Conservation (phyloP, 2,329 filamentous ascomycete genomes). For the Ophiosphaerella korrae region DNA sequence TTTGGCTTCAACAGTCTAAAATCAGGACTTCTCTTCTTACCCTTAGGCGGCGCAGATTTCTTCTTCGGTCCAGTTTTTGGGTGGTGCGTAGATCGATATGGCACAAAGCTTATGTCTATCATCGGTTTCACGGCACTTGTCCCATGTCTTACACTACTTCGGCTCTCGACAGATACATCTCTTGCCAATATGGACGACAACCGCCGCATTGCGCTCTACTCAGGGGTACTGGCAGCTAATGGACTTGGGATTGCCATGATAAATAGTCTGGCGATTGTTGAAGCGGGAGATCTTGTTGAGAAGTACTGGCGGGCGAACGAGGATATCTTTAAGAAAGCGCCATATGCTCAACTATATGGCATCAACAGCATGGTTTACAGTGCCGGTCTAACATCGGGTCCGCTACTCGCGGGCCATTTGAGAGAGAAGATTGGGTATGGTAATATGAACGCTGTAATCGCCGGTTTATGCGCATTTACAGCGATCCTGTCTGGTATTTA, state of each 20-base stretch:
- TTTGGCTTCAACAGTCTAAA: slow-evolving; percentile 53
- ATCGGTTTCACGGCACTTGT: slow-evolving; percentile 51
- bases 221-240: slow-evolving; percentile 52
- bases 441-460: slow-evolving; percentile 62
- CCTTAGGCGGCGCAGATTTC: slow-evolving; percentile 52
- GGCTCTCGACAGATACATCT: slow-evolving; percentile 40
- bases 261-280: slow-evolving; percentile 61
- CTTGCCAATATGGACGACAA: slow-evolving; percentile 18
- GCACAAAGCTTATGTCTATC: slow-evolving; percentile 51
- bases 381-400: slow-evolving; percentile 64
- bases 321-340: slow-evolving; percentile 61
- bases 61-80: slow-evolving; percentile 55
- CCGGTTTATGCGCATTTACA: slow-evolving; percentile 52
- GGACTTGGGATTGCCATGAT: slow-evolving; percentile 61
- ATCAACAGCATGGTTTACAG: slow-evolving; percentile 68
- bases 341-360: slow-evolving; percentile 69
- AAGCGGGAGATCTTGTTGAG: slow-evolving; percentile 61
- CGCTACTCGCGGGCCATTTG: slow-evolving; percentile 60
- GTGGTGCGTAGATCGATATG: slow-evolving; percentile 54
- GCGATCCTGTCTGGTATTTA: slow-evolving; percentile 52
- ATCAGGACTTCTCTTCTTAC: slow-evolving; percentile 54
- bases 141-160: slow-evolving; percentile 50
- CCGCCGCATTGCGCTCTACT: slow-evolving; percentile 53
- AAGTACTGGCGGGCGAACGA: slow-evolving; percentile 62
- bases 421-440: slow-evolving; percentile 61